Evolutionary conservation across 768 basidiomycete species (phyloP).

Genomic region (Agrocybe pediades): DNA sequence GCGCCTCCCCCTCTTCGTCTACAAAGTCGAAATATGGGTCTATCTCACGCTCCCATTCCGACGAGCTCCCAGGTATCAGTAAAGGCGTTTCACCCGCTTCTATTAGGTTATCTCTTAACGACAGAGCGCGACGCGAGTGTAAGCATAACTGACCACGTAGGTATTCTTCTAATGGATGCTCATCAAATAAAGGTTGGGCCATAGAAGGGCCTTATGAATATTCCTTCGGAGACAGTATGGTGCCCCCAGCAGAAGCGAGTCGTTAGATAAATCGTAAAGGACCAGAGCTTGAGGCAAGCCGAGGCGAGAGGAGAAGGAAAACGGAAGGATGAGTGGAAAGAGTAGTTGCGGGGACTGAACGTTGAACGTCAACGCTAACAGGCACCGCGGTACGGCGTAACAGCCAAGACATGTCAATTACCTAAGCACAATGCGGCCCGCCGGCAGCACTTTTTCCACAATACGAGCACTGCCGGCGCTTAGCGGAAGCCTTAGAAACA

Average conservation of each 20-base stretch:
- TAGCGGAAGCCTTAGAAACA: too few relatives aligned
- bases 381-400: slow-evolving; percentile 3
- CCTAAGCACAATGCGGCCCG: too few relatives aligned
- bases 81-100: slow-evolving; percentile 62
- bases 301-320: slow-evolving; percentile 1
- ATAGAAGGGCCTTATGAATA: slow-evolving; percentile 36
- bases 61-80: slow-evolving; percentile 57
- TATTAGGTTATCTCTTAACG: slow-evolving; percentile 22
- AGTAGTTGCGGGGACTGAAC: slow-evolving; percentile 10
- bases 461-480: too few relatives aligned
- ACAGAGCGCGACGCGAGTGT: background rate
- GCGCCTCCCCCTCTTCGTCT: slow-evolving; percentile 26
- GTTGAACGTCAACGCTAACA: slow-evolving; percentile 9
- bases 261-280: slow-evolving; percentile 24
- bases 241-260: slow-evolving; percentile 8
- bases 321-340: slow-evolving; percentile 11
- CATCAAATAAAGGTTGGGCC: slow-evolving; percentile 79
- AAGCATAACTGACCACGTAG: slow-evolving; percentile 52
- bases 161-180: slow-evolving; percentile 76
- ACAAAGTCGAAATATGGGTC: slow-evolving; percentile 30
- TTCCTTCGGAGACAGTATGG: slow-evolving; percentile 5
- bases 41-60: slow-evolving; percentile 39
- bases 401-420: too few relatives aligned
- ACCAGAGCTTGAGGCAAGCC: background rate
- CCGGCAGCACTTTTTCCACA: too few relatives aligned